Percentiles rank a stretch among this genome's conserved stretches.
Evolutionary conservation across 768 basidiomycete genomes (phyloP).

Genomic region (Phlebiopsis flavidoalba): DNA sequence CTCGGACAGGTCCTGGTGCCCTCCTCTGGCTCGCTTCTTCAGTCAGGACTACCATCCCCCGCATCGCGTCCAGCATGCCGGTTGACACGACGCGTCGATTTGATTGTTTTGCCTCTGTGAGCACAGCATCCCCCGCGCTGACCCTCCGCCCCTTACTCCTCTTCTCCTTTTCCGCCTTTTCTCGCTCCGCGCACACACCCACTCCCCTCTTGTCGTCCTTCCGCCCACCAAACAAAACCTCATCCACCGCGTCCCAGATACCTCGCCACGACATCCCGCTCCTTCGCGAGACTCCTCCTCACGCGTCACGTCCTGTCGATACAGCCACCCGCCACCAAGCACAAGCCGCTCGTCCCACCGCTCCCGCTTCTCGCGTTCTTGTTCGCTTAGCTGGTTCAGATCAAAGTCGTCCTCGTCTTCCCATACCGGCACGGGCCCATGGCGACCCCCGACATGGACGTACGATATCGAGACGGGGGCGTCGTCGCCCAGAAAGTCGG

Average conservation of each 20-base stretch:
- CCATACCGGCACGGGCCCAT: conserved; percentile 73
- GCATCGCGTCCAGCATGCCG: conserved; percentile 52
- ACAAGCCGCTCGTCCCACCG: conserved; percentile 81
- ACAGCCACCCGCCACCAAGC: conserved; percentile 79
- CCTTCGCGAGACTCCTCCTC: conserved; percentile 49
- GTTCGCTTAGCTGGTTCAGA: conserved; percentile 40
- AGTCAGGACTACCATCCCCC: conserved; percentile 33
- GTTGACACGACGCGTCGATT: conserved; percentile 54
- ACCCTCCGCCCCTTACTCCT: conserved; percentile 39
- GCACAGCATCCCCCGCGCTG: conserved; percentile 37
- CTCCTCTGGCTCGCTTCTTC: conserved; percentile 60
- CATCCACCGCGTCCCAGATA: conserved; percentile 81
- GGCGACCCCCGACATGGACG: conserved; percentile 62
- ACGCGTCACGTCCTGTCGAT: conserved; percentile 58
- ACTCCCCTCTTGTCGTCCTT: conserved; percentile 40
- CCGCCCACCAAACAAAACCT: conserved; percentile 65
- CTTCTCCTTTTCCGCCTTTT: conserved; percentile 38
- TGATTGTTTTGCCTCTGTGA: conserved; percentile 9
- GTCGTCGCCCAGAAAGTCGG: conserved; percentile 18
- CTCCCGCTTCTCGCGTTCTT: conserved; percentile 48
- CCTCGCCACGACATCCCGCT: conserved; percentile 47
- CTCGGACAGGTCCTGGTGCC: conserved; percentile 43
- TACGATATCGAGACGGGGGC: conserved; percentile 60
- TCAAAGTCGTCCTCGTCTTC: conserved; percentile 58
- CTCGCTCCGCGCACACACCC: conserved; percentile 45